phyloP scores from a whole-genome alignment of 2,329 filamentous ascomycete species.

The Harringtonia lauricola region DNA sequence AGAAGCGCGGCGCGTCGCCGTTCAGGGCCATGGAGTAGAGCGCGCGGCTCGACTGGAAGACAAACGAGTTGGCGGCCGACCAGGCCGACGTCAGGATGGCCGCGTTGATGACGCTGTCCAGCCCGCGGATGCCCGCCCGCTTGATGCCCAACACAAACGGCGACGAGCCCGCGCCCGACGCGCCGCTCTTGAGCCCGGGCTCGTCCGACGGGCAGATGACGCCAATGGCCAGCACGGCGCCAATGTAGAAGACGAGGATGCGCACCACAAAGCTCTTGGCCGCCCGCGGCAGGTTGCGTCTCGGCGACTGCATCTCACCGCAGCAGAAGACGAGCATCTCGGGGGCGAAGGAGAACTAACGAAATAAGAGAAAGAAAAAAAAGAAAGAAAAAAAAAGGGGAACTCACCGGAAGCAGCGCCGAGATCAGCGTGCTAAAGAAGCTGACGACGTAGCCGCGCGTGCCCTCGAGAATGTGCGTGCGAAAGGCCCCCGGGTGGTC shows the following conservation, averaged over 20 bases:
- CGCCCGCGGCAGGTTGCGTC: constrained; percentile 56
- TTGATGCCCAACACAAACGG: constrained; percentile 51
- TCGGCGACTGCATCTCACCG: constrained; percentile 64
- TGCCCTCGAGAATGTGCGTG: constrained; percentile 42
- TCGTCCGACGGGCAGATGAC: constrained; percentile 53
- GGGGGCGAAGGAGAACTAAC: constrained; percentile 60
- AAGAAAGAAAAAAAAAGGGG: too few relatives aligned
- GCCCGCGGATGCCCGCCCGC: constrained; percentile 50
- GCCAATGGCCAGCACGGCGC: constrained; percentile 58
- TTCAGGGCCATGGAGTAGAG: constrained; percentile 55
- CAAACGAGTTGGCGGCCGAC: constrained; percentile 67
- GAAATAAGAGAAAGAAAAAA: too few relatives aligned
- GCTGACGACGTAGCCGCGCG: constrained; percentile 51
- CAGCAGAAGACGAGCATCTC: constrained; percentile 75
- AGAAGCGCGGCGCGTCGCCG: constrained; percentile 48
- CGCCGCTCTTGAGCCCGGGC: constrained; percentile 35
- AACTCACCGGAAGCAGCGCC: constrained; percentile 59
- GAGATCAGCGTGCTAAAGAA: constrained; percentile 61
- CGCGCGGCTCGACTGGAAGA: constrained; percentile 61
- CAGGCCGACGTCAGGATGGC: constrained; percentile 69
- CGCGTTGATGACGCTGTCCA: constrained; percentile 65
- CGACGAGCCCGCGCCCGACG: constrained; percentile 46
- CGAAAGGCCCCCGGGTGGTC: constrained; percentile 55
- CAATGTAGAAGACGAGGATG: constrained; percentile 57
- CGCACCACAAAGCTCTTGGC: constrained; percentile 70